Percentiles rank a stretch among this genome's conserved stretches.
phyloP scores from a whole-genome alignment of 345 rosid genomes.

The Cardiospermum halicacabum region DNA sequence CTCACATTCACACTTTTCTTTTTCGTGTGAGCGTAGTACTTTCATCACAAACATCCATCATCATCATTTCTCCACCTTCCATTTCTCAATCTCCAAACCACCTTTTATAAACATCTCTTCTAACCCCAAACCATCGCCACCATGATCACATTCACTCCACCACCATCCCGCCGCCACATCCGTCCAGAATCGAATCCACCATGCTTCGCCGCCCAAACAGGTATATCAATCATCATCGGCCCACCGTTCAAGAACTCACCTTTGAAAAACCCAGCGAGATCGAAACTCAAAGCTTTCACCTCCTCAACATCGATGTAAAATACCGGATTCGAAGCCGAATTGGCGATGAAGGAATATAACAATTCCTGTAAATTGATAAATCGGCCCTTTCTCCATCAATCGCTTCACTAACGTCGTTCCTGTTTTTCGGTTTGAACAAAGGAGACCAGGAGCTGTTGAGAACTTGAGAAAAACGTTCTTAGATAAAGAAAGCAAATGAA shows the following conservation, averaged over 20 bases:
- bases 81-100: conserved; percentile 55
- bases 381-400: conserved; percentile 38
- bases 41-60: conserved; percentile 37
- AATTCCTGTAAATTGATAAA: conserved; percentile 53
- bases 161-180: conserved; percentile 51
- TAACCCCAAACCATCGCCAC: conserved; percentile 18
- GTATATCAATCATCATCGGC: conserved; percentile 22
- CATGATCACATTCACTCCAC: conserved; percentile 41
- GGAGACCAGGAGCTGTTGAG: conserved; percentile 60
- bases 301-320: conserved; percentile 50
- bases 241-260: conserved; percentile 27
- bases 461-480: conserved; percentile 38
- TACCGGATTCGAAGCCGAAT: conserved; percentile 63
- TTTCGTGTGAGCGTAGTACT: background rate
- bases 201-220: conserved; percentile 56
- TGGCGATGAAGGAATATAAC: conserved; percentile 60
- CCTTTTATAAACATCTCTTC: conserved; percentile 54
- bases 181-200: conserved; percentile 67
- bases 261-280: conserved; percentile 56
- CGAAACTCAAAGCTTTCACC: conserved; percentile 53
- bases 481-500: conserved; percentile 44
- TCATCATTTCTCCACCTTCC: conserved; percentile 87
- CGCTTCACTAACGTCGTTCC: conserved; percentile 18
- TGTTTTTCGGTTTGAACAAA: conserved; percentile 38
- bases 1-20: conserved; percentile 19